Conservation (phyloP, 2,329 filamentous ascomycete species). For the Pseudogymnoascus sp. region DNA sequence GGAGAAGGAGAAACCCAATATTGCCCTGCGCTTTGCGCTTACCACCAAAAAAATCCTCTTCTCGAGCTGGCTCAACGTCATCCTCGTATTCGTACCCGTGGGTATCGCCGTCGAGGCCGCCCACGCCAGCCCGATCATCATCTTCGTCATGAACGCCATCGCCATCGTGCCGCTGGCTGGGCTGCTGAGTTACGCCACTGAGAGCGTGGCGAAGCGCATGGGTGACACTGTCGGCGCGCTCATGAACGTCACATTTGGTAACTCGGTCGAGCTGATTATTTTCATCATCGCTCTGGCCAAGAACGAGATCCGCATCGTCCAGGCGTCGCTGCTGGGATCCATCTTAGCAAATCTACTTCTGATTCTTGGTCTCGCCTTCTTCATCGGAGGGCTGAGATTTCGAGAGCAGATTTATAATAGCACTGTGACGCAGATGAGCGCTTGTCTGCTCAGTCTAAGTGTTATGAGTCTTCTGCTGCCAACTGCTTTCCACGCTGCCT, state of each 20-base stretch:
- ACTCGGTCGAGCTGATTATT: conserved; percentile 73
- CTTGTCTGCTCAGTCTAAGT: conserved; percentile 80
- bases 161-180: conserved; percentile 69
- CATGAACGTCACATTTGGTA: conserved; percentile 71
- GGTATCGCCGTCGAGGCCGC: conserved; percentile 60
- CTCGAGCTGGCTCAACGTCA: conserved; percentile 69
- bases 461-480: conserved; percentile 84
- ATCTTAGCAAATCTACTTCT: conserved; percentile 83
- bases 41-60: conserved; percentile 51
- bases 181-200: conserved; percentile 64
- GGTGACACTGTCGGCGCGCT: conserved; percentile 66
- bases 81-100: conserved; percentile 70
- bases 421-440: conserved; percentile 93
- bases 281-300: conserved; percentile 74
- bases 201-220: conserved; percentile 64
- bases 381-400: conserved; percentile 76
- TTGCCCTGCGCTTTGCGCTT: conserved; percentile 24
- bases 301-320: conserved; percentile 82
- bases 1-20: conserved; percentile 20
- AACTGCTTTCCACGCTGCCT: conserved; percentile 88
- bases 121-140: conserved; percentile 46
- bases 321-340: conserved; percentile 81
- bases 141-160: conserved; percentile 68
- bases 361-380: conserved; percentile 86
- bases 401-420: conserved; percentile 94